Evolutionary conservation across 108 stramenopile species (phyloP), one percentile per base, ranked within the genome.

Genomic region (Discostella stelligeroides): DNA sequence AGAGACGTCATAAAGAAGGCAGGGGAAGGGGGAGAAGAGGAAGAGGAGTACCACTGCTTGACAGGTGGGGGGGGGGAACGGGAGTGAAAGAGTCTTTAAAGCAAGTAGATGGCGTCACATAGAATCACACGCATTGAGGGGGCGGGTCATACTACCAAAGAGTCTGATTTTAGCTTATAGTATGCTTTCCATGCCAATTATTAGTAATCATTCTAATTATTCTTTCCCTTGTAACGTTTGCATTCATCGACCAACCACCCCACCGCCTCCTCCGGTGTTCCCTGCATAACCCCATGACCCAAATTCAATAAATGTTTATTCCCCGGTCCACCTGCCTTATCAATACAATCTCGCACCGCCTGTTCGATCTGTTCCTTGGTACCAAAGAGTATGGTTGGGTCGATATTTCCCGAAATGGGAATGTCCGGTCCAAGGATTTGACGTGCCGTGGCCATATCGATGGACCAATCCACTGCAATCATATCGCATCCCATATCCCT

Each of bases 241-340:
- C 76, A 90, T 64, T 96, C 93, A 63, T 98, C 96, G 3, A 98
- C 93, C 57, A 98, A 66, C 86, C 91, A 89, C 1, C 84, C 91
- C 8, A 98, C 98, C 17, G 94, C 86, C 76, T 89, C 94, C 73
- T 98, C 98, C 7, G 96, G 95, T 14, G 96, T 98, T 20, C 91
- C 93, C 79, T 98, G 95, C 87, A 96, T 85, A 13, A 98, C 97
- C 13, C 98, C 98, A 81, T 98, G 98, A n/a, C 98, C 98, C 40
- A 98, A 82, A 65, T 98, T 98, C 29, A 98, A 73, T 49, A 98
- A 81, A 65, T 97, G 97, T 70, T 76, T 81, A 29, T 54, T 76
- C 38, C 95, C 95, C 28, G 89, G 86, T 0, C 96, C 95, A n/a
- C 96, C 97, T 28, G 97, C 98, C 67, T 92, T 88, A 48, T 92